Percentiles rank a stretch among this genome's conserved stretches.
Conservation (phyloP, 306 rosid genomes). For the Coriaria nepalensis region DNA sequence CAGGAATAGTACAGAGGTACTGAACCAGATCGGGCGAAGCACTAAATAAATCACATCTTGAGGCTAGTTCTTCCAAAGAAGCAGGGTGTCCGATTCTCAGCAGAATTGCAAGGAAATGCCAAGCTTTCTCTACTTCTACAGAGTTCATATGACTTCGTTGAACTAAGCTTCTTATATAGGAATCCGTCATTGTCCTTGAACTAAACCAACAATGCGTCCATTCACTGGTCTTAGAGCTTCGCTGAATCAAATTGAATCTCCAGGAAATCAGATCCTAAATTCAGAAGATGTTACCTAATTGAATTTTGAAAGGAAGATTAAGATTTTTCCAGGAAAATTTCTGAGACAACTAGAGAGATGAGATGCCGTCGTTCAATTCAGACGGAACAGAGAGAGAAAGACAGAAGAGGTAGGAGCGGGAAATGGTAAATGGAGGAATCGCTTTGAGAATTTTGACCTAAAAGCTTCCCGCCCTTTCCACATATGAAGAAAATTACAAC, state of each 20-base stretch:
- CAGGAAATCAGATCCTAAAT: too few species aligned
- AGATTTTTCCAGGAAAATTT: too few species aligned
- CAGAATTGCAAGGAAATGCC: constrained; percentile 14
- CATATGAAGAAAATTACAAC: too few species aligned
- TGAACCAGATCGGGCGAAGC: constrained; percentile 14
- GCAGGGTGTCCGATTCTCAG: constrained; percentile 14
- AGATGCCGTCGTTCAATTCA: too few species aligned
- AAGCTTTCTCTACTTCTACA: constrained; percentile 18
- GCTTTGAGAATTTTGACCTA: neutral
- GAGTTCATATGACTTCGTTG: neutral
- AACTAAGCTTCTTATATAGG: neutral
- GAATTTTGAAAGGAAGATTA: too few species aligned
- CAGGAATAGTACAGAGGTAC: constrained; percentile 14
- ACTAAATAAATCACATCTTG: constrained; percentile 10
- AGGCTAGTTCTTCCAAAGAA: constrained; percentile 11
- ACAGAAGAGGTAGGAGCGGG: neutral
- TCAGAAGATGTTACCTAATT: too few species aligned
- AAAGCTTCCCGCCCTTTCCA: neutral
- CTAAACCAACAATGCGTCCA: neutral
- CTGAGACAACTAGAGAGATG: neutral
- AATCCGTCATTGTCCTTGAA: constrained; percentile 1
- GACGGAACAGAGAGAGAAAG: neutral
- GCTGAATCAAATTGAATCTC: too few species aligned
- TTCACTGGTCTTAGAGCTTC: too few species aligned
- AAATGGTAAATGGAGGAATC: neutral